Conservation (phyloP, 495 filamentous ascomycete species). For the Daldinia bambusicola region DNA sequence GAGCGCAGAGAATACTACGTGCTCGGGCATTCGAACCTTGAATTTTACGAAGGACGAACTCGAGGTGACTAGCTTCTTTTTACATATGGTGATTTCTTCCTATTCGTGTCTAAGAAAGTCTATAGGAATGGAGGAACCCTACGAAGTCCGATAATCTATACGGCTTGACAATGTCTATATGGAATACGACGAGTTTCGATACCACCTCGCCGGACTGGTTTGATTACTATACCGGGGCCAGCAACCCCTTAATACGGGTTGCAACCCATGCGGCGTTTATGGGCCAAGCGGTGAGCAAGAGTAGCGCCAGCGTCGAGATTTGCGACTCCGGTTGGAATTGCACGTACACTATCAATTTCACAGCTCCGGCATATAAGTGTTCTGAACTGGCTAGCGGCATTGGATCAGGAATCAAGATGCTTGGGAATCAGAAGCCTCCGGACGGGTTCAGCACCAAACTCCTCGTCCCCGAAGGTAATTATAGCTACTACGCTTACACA, state of each 20-base stretch:
- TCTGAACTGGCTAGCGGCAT: constrained; percentile 50
- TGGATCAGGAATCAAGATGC: constrained; percentile 39
- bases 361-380: constrained; percentile 52
- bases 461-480: constrained; percentile 47
- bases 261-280: constrained; percentile 48
- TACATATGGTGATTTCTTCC: not conserved
- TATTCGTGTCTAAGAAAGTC: constrained; percentile 7
- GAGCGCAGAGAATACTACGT: constrained; percentile 26
- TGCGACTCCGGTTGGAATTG: constrained; percentile 55
- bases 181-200: constrained; percentile 49
- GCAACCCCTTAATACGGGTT: constrained; percentile 41
- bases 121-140: constrained; percentile 49
- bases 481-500: constrained; percentile 52
- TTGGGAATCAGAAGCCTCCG: constrained; percentile 41
- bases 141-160: constrained; percentile 40
- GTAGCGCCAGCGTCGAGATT: constrained; percentile 44
- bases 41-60: constrained; percentile 52
- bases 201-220: constrained; percentile 44
- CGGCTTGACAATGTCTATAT: constrained; percentile 46
- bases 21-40: constrained; percentile 47
- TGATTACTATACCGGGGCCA: constrained; percentile 52
- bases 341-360: constrained; percentile 43
- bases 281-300: constrained; percentile 43
- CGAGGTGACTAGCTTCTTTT: constrained; percentile 24
- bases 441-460: constrained; percentile 46